These are phyloP conservation scores for Dictyostelium brefeldianum DNA, from an alignment of 78 protist species.

Conservation along the genomic window DNA sequence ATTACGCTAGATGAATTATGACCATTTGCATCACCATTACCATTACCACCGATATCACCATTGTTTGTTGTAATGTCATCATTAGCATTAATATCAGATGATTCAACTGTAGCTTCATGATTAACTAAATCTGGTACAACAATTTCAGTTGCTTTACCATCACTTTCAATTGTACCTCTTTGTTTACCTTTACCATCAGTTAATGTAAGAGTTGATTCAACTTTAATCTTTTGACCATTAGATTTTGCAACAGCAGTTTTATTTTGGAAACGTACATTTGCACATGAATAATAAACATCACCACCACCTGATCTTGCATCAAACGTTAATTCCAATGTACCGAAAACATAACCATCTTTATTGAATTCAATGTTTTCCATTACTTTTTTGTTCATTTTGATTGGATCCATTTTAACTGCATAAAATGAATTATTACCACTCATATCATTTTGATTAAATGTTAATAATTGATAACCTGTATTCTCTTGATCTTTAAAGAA, in stretches of 20 bases:
- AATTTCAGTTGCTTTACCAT: slow-evolving; percentile 9
- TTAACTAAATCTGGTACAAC: slow-evolving; percentile 11
- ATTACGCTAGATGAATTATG: neutral
- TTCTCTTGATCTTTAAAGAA: slow-evolving; percentile 39
- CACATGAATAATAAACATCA: slow-evolving; percentile 48
- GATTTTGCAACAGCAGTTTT: neutral
- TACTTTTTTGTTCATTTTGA: neutral
- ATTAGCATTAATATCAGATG: neutral
- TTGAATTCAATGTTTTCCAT: neutral
- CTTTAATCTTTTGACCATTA: neutral
- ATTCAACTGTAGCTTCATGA: neutral
- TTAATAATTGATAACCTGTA: slow-evolving; percentile 61
- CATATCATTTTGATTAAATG: slow-evolving; percentile 78
- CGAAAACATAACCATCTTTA: slow-evolving; percentile 19
- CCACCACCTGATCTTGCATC: slow-evolving; percentile 75
- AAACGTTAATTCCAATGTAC: slow-evolving; percentile 53
- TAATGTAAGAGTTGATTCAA: slow-evolving; percentile 7
- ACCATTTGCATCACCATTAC: neutral
- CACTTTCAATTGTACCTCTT: neutral
- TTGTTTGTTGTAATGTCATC: neutral
- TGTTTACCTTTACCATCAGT: slow-evolving; percentile 30
- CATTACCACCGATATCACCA: neutral
- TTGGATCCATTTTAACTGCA: slow-evolving; percentile 10
- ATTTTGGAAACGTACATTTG: slow-evolving; percentile 46
- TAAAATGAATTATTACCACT: slow-evolving; percentile 25